These are phyloP conservation scores for Verticillium klebahnii DNA, from an alignment of 2,329 filamentous ascomycete species.

Conservation along the genomic window DNA sequence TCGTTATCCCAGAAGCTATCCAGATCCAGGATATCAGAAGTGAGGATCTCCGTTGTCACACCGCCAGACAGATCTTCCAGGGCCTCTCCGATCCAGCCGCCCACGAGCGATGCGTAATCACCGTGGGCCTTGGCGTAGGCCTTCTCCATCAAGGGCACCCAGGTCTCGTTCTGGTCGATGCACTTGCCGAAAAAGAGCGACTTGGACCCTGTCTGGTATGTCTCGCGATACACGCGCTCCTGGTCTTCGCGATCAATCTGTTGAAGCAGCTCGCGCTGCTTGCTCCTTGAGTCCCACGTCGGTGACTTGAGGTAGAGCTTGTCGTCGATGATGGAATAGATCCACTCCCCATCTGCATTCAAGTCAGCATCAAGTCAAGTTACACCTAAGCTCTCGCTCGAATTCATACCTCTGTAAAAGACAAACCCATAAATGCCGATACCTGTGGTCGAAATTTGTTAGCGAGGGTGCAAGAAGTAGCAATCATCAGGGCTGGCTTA, in stretches of 20 bases:
- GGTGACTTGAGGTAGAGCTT: slow-evolving; percentile 81
- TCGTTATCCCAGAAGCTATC: slow-evolving; percentile 82
- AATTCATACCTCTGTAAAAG: slow-evolving; percentile 62
- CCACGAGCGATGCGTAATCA: slow-evolving; percentile 66
- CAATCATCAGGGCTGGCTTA: slow-evolving; percentile 19
- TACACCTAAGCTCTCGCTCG: slow-evolving; percentile 2
- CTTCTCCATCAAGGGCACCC: slow-evolving; percentile 76
- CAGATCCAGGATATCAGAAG: slow-evolving; percentile 69
- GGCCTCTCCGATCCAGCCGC: slow-evolving; percentile 64
- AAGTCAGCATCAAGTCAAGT: background rate
- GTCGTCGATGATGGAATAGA: slow-evolving; percentile 86
- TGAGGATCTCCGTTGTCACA: slow-evolving; percentile 64
- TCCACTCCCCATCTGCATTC: slow-evolving; percentile 73
- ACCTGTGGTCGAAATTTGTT: slow-evolving; percentile 26
- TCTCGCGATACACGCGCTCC: slow-evolving; percentile 65
- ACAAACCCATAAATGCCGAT: slow-evolving; percentile 89
- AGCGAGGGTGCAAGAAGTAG: background rate
- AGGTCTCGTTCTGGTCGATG: slow-evolving; percentile 73
- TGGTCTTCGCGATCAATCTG: slow-evolving; percentile 71
- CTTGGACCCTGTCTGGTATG: slow-evolving; percentile 70
- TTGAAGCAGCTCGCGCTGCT: slow-evolving; percentile 69
- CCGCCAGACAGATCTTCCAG: slow-evolving; percentile 61
- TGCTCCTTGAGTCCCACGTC: slow-evolving; percentile 73
- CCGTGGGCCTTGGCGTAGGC: slow-evolving; percentile 82
- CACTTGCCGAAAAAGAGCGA: slow-evolving; percentile 77